phyloP scores from a whole-genome alignment of 192 early-diverging fungal genomes.

The Coemansia sp. region DNA sequence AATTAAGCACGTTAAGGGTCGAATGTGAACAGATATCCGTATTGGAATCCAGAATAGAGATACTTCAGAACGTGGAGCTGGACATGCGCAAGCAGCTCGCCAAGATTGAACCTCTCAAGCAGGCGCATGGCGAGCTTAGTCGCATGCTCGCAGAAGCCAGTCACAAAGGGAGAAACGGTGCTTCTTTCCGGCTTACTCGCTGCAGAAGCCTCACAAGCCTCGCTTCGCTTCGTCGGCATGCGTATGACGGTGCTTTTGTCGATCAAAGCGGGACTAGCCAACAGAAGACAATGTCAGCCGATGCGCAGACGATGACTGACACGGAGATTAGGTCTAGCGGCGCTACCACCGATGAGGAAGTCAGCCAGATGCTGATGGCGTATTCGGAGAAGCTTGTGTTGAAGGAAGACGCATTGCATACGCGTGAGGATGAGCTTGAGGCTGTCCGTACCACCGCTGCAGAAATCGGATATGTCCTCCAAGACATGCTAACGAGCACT shows the following conservation, averaged over 20 bases:
- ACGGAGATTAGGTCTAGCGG: background rate
- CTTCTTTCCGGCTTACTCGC: conserved; percentile 9
- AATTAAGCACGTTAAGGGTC: background rate
- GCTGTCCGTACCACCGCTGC: conserved; percentile 14
- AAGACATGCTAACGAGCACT: conserved; percentile 17
- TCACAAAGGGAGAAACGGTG: background rate
- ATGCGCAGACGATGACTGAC: conserved; percentile 40
- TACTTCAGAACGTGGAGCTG: conserved; percentile 9
- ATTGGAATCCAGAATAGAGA: conserved; percentile 8
- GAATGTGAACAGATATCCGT: background rate
- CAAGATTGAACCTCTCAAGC: conserved; percentile 15
- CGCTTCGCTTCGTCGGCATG: background rate
- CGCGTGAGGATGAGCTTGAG: conserved; percentile 51
- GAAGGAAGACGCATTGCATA: conserved; percentile 49
- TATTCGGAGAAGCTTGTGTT: conserved; percentile 51
- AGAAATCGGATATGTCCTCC: conserved; percentile 22
- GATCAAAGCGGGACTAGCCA: background rate
- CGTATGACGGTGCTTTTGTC: background rate
- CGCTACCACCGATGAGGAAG: conserved; percentile 13
- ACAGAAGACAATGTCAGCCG: background rate
- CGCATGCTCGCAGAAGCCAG: conserved; percentile 14
- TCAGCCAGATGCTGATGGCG: conserved; percentile 38
- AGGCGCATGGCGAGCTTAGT: conserved; percentile 1
- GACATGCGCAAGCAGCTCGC: conserved; percentile 22
- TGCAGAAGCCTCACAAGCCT: conserved; percentile 14